Conservation (phyloP, 1,284 basidiomycete genomes). For the Albatrellus sp. region DNA sequence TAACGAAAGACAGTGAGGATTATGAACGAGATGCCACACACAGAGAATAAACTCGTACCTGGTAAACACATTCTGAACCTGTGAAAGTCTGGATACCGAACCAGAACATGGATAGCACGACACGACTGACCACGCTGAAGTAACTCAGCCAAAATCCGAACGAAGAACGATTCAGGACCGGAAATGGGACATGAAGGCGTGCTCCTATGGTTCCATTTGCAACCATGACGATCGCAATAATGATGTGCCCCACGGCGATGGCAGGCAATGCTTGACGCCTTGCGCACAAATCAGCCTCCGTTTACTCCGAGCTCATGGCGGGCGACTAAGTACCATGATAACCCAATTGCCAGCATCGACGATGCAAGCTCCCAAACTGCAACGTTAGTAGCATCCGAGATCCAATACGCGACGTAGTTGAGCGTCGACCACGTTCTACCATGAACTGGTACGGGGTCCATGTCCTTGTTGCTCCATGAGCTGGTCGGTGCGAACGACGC, state of each 20-base stretch:
- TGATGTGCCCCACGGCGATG: conserved; percentile 48
- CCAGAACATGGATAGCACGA: conserved; percentile 72
- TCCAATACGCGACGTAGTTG: conserved; percentile 55
- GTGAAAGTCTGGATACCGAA: conserved; percentile 49
- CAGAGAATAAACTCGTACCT: conserved; percentile 17
- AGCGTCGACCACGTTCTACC: conserved; percentile 49
- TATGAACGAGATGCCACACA: background rate
- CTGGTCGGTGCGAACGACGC: conserved; percentile 38
- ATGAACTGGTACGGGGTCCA: conserved; percentile 55
- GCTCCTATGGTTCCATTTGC: conserved; percentile 66
- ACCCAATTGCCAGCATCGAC: conserved; percentile 53
- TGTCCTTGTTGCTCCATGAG: conserved; percentile 62
- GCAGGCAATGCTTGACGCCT: conserved; percentile 52
- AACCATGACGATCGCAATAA: conserved; percentile 45
- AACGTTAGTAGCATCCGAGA: conserved; percentile 46
- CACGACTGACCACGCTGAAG: conserved; percentile 64
- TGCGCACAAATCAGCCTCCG: background rate
- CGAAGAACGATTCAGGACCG: conserved; percentile 61
- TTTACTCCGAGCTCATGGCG: too few relatives aligned
- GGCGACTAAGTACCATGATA: conserved; percentile 37
- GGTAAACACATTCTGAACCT: conserved; percentile 53
- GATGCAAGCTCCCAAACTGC: conserved; percentile 35
- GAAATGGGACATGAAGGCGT: conserved; percentile 56
- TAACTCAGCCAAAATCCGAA: conserved; percentile 76
- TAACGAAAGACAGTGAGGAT: conserved; percentile 12